These are phyloP conservation scores for Lumnitzera racemosa DNA, from an alignment of 345 rosid species.

Conservation along the genomic window DNA sequence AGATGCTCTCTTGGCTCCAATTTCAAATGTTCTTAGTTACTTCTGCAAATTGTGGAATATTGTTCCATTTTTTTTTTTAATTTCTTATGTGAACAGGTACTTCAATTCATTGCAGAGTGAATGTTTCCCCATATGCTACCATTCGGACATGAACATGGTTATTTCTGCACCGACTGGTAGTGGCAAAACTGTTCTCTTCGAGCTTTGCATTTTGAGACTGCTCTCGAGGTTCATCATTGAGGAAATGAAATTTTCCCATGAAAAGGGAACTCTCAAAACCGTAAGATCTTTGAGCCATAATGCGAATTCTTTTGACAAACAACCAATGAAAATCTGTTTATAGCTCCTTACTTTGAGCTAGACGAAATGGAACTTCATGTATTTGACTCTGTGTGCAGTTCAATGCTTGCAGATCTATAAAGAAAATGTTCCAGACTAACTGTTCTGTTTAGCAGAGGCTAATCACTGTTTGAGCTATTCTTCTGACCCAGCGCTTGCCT, in stretches of 20 bases:
- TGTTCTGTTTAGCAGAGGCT: background rate
- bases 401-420: too few species aligned
- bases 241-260: conserved; percentile 53
- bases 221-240: conserved; percentile 61
- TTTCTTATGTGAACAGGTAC: conserved; percentile 38
- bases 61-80: background rate
- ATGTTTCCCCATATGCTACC: conserved; percentile 79
- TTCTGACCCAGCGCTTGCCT: too few species aligned
- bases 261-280: conserved; percentile 83
- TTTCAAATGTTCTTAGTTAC: too few species aligned
- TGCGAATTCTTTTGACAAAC: too few species aligned
- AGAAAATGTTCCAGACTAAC: too few species aligned
- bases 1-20: too few species aligned
- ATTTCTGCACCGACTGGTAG: conserved; percentile 99
- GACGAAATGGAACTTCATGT: too few species aligned
- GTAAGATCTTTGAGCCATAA: conserved; percentile 30
- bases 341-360: too few species aligned
- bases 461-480: background rate
- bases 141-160: conserved; percentile 83
- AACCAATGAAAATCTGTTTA: too few species aligned
- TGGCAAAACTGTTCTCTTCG: conserved; percentile 93
- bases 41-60: too few species aligned
- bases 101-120: conserved; percentile 95
- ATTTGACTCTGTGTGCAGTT: too few species aligned
- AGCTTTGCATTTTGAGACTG: conserved; percentile 83